Conservation (phyloP, 129 eudicot species). For the Centella asiatica region DNA sequence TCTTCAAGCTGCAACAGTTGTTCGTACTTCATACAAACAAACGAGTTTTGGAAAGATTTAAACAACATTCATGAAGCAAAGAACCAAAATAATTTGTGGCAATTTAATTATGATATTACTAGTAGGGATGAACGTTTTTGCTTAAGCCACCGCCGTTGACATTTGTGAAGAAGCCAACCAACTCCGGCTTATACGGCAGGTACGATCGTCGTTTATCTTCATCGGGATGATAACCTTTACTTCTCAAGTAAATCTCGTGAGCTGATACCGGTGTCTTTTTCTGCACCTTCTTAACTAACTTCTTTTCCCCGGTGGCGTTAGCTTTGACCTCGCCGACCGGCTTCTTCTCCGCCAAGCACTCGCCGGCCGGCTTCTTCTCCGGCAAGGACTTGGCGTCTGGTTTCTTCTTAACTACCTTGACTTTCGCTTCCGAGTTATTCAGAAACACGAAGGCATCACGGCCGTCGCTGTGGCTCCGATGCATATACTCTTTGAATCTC, state of each 20-base stretch:
- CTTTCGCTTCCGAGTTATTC: conserved; percentile 20
- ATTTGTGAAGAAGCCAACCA: conserved; percentile 79
- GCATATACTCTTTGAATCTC: conserved; percentile 54
- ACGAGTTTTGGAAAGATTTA: background rate
- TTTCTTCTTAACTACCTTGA: background rate
- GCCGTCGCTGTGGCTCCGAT: conserved; percentile 81
- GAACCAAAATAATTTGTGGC: background rate
- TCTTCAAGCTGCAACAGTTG: too few species aligned
- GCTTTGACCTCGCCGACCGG: conserved; percentile 10
- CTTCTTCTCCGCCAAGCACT: background rate
- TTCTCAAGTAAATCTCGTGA: conserved; percentile 63
- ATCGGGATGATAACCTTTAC: conserved; percentile 28
- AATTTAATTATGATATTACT: background rate
- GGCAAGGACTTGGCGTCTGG: background rate
- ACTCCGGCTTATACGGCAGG: conserved; percentile 70
- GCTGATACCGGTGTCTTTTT: conserved; percentile 42
- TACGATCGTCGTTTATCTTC: conserved; percentile 54
- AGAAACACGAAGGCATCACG: conserved; percentile 83
- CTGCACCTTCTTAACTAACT: conserved; percentile 25
- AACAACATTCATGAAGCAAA: too few species aligned
- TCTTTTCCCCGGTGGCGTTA: conserved; percentile 13
- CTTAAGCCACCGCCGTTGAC: conserved; percentile 68
- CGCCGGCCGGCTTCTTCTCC: conserved; percentile 14
- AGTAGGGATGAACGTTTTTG: conserved; percentile 77
- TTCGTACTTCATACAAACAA: too few species aligned